Percentiles rank a stretch among this genome's conserved stretches.
These are phyloP conservation scores for Trametes maxima DNA, from an alignment of 768 basidiomycete species.

Conservation along the genomic window DNA sequence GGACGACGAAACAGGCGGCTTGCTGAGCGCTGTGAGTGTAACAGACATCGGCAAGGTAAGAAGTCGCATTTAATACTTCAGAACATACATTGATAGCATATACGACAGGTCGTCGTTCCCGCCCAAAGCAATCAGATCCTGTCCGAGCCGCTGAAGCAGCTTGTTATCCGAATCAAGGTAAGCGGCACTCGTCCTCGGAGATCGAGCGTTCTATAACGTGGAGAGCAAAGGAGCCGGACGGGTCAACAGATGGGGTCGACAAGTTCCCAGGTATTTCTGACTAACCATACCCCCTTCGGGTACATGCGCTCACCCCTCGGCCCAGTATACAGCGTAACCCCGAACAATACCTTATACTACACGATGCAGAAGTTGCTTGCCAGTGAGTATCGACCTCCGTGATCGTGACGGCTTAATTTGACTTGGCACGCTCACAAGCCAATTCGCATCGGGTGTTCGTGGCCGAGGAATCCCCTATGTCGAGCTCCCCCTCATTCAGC, in stretches of 20 bases:
- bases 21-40: constrained; percentile 79
- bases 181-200: constrained; percentile 7
- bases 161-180: constrained; percentile 75
- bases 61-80: too few relatives aligned
- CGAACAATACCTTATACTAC: constrained; percentile 63
- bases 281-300: neutral
- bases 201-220: neutral
- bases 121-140: constrained; percentile 80
- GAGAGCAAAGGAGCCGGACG: constrained; percentile 57
- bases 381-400: constrained; percentile 51
- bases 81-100: neutral
- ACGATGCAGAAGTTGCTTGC: constrained; percentile 82
- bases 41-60: constrained; percentile 78
- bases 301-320: neutral
- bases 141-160: constrained; percentile 65
- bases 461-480: constrained; percentile 56
- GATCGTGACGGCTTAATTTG: neutral
- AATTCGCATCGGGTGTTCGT: constrained; percentile 82
- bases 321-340: constrained; percentile 74
- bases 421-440: constrained; percentile 42
- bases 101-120: constrained; percentile 68
- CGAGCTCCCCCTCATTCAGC: constrained; percentile 52
- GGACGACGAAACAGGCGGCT: constrained; percentile 60
- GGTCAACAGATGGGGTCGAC: constrained; percentile 78
- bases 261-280: constrained; percentile 66